A percentile compares a stretch with the other conserved stretches of the same genome.
These are phyloP conservation scores for Debaryomyces nepalensis DNA, from an alignment of 1,139 yeast species.

Conservation along the genomic window DNA sequence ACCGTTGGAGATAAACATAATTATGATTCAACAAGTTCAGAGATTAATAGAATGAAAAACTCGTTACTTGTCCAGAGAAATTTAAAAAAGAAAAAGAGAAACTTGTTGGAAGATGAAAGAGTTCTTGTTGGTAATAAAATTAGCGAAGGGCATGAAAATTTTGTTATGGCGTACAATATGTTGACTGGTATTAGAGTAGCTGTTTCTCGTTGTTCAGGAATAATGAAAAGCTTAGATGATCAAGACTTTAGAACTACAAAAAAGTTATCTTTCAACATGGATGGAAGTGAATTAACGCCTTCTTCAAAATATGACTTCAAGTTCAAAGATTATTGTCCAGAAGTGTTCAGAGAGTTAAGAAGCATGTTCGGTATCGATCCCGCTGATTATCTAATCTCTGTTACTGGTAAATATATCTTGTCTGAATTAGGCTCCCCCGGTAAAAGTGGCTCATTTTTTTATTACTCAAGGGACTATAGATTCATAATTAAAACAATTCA, in stretches of 20 bases:
- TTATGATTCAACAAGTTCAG: conserved; percentile 37
- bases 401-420: conserved; percentile 90
- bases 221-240: conserved; percentile 71
- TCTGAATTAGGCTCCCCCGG: conserved; percentile 97
- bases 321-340: conserved; percentile 95
- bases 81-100: conserved; percentile 42
- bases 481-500: conserved; percentile 96
- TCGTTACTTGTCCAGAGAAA: conserved; percentile 49
- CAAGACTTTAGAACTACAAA: conserved; percentile 73
- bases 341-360: conserved; percentile 87
- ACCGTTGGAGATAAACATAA: not conserved
- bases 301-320: conserved; percentile 94
- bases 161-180: conserved; percentile 95
- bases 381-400: conserved; percentile 90
- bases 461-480: conserved; percentile 90
- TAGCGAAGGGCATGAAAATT: conserved; percentile 91
- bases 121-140: conserved; percentile 82
- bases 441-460: conserved; percentile 94
- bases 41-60: conserved; percentile 48
- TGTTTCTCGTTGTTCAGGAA: conserved; percentile 88
- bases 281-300: conserved; percentile 90
- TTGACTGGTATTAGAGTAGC: conserved; percentile 95
- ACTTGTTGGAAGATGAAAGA: conserved; percentile 59
- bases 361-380: conserved; percentile 85
- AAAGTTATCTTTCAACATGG: conserved; percentile 83